Evolutionary conservation across 2,329 filamentous ascomycete genomes (phyloP), one percentile per base, ranked within the genome.

Genomic region (Claviceps sp.): DNA sequence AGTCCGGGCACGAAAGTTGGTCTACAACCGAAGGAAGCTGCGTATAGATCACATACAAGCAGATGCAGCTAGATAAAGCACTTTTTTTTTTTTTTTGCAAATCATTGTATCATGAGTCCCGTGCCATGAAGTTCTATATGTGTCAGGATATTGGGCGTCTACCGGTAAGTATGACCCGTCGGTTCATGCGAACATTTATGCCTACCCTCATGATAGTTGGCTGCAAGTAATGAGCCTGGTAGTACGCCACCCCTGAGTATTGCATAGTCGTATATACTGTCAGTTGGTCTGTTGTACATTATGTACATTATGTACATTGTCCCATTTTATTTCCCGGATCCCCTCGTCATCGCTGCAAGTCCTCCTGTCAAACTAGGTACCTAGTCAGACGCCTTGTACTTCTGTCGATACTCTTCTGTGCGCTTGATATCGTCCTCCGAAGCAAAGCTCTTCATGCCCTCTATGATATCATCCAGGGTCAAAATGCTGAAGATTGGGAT

Each of bases 401-500:
- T 78, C 46, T 68, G 67, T 52, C 85, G 80, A 68, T 94, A 94
- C 64, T 82, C 85, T 70, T 87, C 80, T 65, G 88, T 83, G 54
- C 74, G 75, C 70, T 74, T 73, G 57, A 86, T 73, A 57, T 88
- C 78, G 38, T 80, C 74, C 47, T 77, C 76, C 1, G 78, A 77
- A 43, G 80, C 81, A 58, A 81, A 73, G 44, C 73, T 73, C 62
- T 78, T 78, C 66, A 87, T 73, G 11, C 83, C 84, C 51, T 76
- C 76, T 59, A 90, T 83, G 59, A 97, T 82, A 68, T 97, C 89
- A 62, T 89, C 81, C 58, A 97, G 75, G 43, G 84, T 91, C 61
- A 95, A 68, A 58, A 96, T 93, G 17, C 88, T 77, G 58, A 90
- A 74, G 54, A 95, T 88, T 1, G 89, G 89, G 55, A 96, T 84